These are phyloP conservation scores for Pythium phragmitis DNA, from an alignment of 352 stramenopile species.

Conservation along the genomic window DNA sequence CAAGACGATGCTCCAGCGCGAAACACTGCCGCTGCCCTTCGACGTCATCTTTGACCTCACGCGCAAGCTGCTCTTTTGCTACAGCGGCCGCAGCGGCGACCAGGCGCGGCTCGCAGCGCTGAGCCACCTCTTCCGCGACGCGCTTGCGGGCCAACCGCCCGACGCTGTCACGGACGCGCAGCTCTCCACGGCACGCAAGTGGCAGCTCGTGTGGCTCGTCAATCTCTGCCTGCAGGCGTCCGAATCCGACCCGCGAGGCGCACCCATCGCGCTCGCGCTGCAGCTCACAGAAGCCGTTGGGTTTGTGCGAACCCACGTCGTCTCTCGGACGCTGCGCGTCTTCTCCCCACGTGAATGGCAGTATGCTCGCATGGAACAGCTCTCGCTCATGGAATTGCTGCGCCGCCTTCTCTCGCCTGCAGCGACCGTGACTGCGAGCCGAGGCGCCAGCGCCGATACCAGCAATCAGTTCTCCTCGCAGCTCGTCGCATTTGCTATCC, in stretches of 20 bases:
- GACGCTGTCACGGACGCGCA: slow-evolving; percentile 16
- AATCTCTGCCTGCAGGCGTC: slow-evolving; percentile 46
- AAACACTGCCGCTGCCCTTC: slow-evolving; percentile 45
- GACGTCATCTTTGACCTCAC: slow-evolving; percentile 52
- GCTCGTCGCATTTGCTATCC: slow-evolving; percentile 10
- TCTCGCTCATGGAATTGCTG: slow-evolving; percentile 12
- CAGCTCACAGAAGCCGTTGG: slow-evolving; percentile 15
- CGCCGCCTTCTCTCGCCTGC: not conserved
- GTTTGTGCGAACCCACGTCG: slow-evolving; percentile 35
- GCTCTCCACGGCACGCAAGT: slow-evolving; percentile 25
- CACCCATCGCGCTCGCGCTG: slow-evolving; percentile 24
- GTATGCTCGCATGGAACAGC: slow-evolving; percentile 14
- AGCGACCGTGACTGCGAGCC: not conserved
- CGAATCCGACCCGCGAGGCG: slow-evolving; percentile 12
- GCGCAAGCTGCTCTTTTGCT: slow-evolving; percentile 45
- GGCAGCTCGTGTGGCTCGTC: slow-evolving; percentile 41
- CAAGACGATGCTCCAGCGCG: slow-evolving; percentile 52
- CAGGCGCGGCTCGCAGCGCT: slow-evolving; percentile 31
- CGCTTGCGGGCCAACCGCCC: slow-evolving; percentile 14
- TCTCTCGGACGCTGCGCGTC: not conserved
- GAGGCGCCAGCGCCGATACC: not conserved
- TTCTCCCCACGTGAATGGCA: slow-evolving; percentile 19
- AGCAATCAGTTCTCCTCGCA: not conserved
- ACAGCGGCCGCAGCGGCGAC: slow-evolving; percentile 31
- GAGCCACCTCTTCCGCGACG: slow-evolving; percentile 14